Evolutionary conservation across 2,329 filamentous ascomycete genomes (phyloP), one percentile per base, ranked within the genome.

Genomic region (Fusarium camptoceras): DNA sequence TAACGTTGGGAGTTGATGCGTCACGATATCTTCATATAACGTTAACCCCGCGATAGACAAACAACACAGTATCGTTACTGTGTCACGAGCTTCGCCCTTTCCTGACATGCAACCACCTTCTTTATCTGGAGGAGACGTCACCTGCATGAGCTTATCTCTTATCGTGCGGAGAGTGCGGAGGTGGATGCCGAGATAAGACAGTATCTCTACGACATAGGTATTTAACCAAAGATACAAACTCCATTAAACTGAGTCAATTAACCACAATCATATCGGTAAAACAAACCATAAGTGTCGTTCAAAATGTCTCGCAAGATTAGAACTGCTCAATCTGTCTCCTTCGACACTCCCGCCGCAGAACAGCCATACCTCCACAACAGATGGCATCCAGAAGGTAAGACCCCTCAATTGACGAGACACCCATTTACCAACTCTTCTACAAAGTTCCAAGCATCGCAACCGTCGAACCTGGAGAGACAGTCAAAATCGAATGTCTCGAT

Each of bases 401-500:
- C 15, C 12, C 24, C 5, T 7, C 9, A 9, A 9, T 28, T 42
- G 14, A 42, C 9, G n/a, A 8, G 28, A 30, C 28, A 30, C 11
- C 28, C 28, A 30, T 30, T 30, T 14, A 30, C 6, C 28, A 30
- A 24, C 10, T 8, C 24, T 6, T n/a, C 58, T 59, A 57, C 24
- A 11, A 28, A 96, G 93, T 97, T 54, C 94, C 94, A 1, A 88
- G 87, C 59, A 86, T 85, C 53, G 92, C 85, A 31, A 89, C 86
- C 2, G 94, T 98, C 75, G 90, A 92, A 74, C 90, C 94, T 76
- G 91, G 91, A 30, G 94, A 97, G 81, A 92, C 92, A 0, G 94
- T 97, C 71, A 97, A 97, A 81, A 97, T 97, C 71, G 93, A 97
- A 84, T 97, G 94, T 76, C 84, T 96, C 10, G 93, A 97, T 81